Base-by-base conservation (phyloP, 192 early-diverging fungal species). In the Globomyces pollinis-pini region DNA sequence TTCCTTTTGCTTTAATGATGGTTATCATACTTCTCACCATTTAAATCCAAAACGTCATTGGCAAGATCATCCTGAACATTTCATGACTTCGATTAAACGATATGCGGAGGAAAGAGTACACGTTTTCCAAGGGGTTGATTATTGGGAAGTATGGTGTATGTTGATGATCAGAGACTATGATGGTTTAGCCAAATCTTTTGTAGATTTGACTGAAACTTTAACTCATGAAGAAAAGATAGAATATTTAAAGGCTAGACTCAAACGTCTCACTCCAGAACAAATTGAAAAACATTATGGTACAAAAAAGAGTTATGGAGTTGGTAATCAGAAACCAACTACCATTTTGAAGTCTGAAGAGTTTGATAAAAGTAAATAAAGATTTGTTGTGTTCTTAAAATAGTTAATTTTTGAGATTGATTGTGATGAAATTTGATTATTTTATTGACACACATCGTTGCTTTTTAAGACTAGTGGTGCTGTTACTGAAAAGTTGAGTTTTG, bases 11-110 rank as follows among this genome's bases (percentile, higher is more conserved):
- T 72, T 65, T 39, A 75, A 75, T 57, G 73, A 75, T 57, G 73
- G 73, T 11, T 75, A 75, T 54, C 73, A 75, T 51, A 61, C 73
- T 26, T 75, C 69, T 13, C 73, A 75, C 63, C 73, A 75, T 61
- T 49, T 75, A 49, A 68, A 75, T 47, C 61, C 73, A 8, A 29
- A 52, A 28, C 60, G 73, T 3, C 69, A 73, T 50, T 75, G 70
- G 73, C 47, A 59, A 15, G 70, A 75, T 45, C 72, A 74, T 62
- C 72, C 72, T n/a, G 50, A 60, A 11, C 26, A 64, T 29, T 67
- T 74, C 33, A 34, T 74, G 7, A 6, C 11, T 18, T 34, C 32
- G 29, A 31, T 50, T 3, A 11, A 54, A 28, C 42, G 68, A 38
- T 74, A 66, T 60, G 21, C 34, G 39, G 43, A 71, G 13, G 44